phyloP scores from a whole-genome alignment of 257 asterid genomes.

The Solanum pennellii region DNA sequence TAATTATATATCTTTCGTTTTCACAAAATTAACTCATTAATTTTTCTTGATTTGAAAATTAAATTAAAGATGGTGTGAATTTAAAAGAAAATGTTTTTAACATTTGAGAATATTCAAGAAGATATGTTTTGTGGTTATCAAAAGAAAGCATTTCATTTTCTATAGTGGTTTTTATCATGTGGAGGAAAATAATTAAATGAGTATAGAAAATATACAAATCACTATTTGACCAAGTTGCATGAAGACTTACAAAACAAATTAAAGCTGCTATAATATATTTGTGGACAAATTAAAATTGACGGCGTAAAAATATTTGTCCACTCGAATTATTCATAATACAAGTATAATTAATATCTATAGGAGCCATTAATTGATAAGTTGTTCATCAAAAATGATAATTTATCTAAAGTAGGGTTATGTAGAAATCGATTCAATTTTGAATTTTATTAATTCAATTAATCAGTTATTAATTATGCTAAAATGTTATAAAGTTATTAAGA shows the following conservation, averaged over 20 bases:
- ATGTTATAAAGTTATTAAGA: neutral
- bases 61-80: neutral
- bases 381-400: too few species aligned
- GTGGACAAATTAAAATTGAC: neutral
- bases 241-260: neutral
- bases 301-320: neutral
- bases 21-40: neutral
- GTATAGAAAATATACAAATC: neutral
- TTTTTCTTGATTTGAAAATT: neutral
- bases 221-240: neutral
- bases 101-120: neutral
- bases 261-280: neutral
- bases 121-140: neutral
- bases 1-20: neutral
- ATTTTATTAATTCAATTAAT: too few species aligned
- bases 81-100: neutral
- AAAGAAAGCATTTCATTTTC: neutral
- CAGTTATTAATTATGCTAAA: neutral
- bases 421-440: too few species aligned
- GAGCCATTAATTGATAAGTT: neutral
- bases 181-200: neutral
- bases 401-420: too few species aligned
- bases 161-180: neutral
- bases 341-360: neutral
- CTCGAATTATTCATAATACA: neutral